phyloP scores from a whole-genome alignment of 208 protist genomes.

The Trichomonas vaginalis region DNA sequence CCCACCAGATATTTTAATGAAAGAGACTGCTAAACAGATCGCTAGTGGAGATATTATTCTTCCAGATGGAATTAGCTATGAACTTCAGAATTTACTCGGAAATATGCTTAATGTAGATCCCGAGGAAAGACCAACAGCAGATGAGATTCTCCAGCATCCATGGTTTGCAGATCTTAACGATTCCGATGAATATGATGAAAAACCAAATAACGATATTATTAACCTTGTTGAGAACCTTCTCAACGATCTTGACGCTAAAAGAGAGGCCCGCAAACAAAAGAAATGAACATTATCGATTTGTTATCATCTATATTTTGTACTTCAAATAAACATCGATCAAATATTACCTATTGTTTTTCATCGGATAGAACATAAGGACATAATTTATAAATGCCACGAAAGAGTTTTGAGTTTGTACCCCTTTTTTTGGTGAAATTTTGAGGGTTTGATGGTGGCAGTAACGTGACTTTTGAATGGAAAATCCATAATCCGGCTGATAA shows the following conservation, averaged over 20 bases:
- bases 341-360: too few relatives aligned
- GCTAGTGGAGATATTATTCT: background rate
- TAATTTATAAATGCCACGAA: too few relatives aligned
- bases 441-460: too few relatives aligned
- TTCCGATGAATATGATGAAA: background rate
- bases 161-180: background rate
- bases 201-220: background rate
- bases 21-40: background rate
- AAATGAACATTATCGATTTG: too few relatives aligned
- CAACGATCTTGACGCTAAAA: background rate
- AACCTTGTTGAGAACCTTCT: background rate
- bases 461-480: too few relatives aligned
- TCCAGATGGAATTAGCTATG: background rate
- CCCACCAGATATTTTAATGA: background rate
- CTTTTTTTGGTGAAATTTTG: too few relatives aligned
- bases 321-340: too few relatives aligned
- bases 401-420: too few relatives aligned
- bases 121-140: background rate
- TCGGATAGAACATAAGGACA: too few relatives aligned
- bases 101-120: slow-evolving; percentile 4
- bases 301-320: too few relatives aligned
- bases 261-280: background rate
- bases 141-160: background rate
- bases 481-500: too few relatives aligned
- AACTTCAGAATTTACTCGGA: background rate